Evolutionary conservation across 2,329 filamentous ascomycete genomes (phyloP), one percentile per base, ranked within the genome.

Genomic region (Aspergillus sojae): DNA sequence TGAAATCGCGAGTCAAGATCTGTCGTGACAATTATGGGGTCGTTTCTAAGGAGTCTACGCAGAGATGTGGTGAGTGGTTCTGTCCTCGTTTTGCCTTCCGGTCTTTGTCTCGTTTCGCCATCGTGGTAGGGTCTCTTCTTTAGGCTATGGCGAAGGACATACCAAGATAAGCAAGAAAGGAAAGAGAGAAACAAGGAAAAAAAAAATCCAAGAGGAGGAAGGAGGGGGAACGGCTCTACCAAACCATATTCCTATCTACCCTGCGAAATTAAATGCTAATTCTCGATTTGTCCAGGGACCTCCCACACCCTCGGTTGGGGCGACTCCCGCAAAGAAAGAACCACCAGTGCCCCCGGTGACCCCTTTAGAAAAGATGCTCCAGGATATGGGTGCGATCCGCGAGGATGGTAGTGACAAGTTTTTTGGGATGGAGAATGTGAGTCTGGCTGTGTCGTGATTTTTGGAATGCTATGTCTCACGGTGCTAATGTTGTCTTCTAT

Each of bases 341-440:
- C 79, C 82, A 63, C 83, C 85, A 74, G 82, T 83, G 69, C 83
- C 82, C 39, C 81, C 83, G 68, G 81, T 83, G 60, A 88, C 86
- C 53, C 85, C 86, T 48, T 77, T 90, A 39, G 87, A 90, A 79
- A 88, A 93, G 83, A 91, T 96, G 84, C 85, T 99, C 36, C 86
- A 89, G 71, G 90, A 92, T 78, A 89, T 92, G 63, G 94, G 93
- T 4, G 89, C 94, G 2, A 81, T 96, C 69, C 89, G 93, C 73
- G 84, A 86, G 70, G 94, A 98, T 79, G 95, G 95, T 60, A 97
- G 92, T 76, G 95, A 98, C 82, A 96, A 97, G 82, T 99, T 97
- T 82, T 98, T 96, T 81, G 95, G 95, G 19, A 90, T 98, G 77
- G 95, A 99, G 81, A 99, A 99, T 81, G 94, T 98, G 85, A 81